phyloP scores from a whole-genome alignment of 305 asterid species.

The Solanum hybrid region DNA sequence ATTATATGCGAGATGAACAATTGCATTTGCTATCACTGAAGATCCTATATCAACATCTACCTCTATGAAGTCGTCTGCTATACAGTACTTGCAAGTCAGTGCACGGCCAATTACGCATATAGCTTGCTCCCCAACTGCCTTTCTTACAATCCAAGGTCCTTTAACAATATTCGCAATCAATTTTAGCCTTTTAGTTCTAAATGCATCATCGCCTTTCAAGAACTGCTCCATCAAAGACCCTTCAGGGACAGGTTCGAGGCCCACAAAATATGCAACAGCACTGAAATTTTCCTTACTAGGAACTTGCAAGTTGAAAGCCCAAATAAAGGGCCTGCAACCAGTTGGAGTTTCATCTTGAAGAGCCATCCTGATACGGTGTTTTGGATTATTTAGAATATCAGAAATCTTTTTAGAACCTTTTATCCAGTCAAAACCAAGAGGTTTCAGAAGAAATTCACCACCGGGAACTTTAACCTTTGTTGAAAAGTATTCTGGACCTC shows the following conservation, averaged over 20 bases:
- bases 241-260: slow-evolving; percentile 24
- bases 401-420: slow-evolving; percentile 65
- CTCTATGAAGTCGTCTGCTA: slow-evolving; percentile 56
- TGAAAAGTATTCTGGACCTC: slow-evolving; percentile 68
- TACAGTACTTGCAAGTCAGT: slow-evolving; percentile 44
- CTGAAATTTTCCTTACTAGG: slow-evolving; percentile 72
- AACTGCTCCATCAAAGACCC: slow-evolving; percentile 52
- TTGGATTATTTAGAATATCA: slow-evolving; percentile 42
- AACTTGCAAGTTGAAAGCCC: slow-evolving; percentile 88
- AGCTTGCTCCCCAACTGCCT: slow-evolving; percentile 86
- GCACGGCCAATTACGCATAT: slow-evolving; percentile 61
- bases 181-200: slow-evolving; percentile 52
- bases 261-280: slow-evolving; percentile 61
- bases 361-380: slow-evolving; percentile 52
- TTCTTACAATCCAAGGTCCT: slow-evolving; percentile 89
- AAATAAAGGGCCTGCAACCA: slow-evolving; percentile 47
- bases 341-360: slow-evolving; percentile 35
- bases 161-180: slow-evolving; percentile 62
- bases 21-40: slow-evolving; percentile 74
- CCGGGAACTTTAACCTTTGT: slow-evolving; percentile 58
- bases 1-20: slow-evolving; percentile 72
- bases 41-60: slow-evolving; percentile 81
- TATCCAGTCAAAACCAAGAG: slow-evolving; percentile 85
- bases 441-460: slow-evolving; percentile 68
- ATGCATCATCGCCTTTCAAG: slow-evolving; percentile 50